Conservation (phyloP, 2,329 filamentous ascomycete species). For the Exutisphaerella laricina region DNA sequence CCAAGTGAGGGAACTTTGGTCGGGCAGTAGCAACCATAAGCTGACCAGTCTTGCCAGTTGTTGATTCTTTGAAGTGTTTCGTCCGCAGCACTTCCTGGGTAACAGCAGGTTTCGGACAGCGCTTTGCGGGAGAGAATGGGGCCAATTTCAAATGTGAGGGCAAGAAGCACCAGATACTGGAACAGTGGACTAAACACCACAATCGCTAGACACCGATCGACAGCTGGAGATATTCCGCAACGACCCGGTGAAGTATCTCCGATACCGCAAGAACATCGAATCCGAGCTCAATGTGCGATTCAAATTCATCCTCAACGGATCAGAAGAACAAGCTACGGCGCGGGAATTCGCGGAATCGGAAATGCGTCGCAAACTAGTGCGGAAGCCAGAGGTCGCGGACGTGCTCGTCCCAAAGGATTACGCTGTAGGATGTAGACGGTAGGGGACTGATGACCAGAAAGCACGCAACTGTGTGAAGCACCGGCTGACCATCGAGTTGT, state of each 20-base stretch:
- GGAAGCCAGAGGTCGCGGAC: constrained; percentile 35
- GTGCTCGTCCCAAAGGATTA: constrained; percentile 38
- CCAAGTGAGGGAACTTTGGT: too few species aligned
- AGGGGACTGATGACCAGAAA: background rate
- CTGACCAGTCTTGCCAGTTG: constrained; percentile 54
- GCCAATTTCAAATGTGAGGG: constrained; percentile 37
- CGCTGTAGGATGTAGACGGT: constrained; percentile 24
- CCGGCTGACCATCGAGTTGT: constrained; percentile 32
- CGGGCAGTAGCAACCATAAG: too few species aligned
- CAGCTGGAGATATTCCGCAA: too few species aligned
- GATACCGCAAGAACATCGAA: constrained; percentile 44
- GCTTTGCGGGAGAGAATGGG: constrained; percentile 45
- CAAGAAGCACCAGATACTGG: constrained; percentile 35
- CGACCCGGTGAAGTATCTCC: constrained; percentile 40
- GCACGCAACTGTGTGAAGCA: constrained; percentile 7
- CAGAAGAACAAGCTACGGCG: constrained; percentile 35
- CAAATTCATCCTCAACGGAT: constrained; percentile 47
- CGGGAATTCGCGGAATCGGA: constrained; percentile 26
- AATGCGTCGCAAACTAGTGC: constrained; percentile 37
- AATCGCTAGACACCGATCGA: too few species aligned
- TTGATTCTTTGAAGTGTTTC: too few species aligned
- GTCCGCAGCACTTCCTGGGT: constrained; percentile 63
- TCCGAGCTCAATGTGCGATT: constrained; percentile 48
- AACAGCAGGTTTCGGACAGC: constrained; percentile 51
- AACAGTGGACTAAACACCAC: too few species aligned